A percentile compares a stretch with the other conserved stretches of the same genome.
Conservation (phyloP, 2,329 filamentous ascomycete genomes). For the Fusarium irregulare region DNA sequence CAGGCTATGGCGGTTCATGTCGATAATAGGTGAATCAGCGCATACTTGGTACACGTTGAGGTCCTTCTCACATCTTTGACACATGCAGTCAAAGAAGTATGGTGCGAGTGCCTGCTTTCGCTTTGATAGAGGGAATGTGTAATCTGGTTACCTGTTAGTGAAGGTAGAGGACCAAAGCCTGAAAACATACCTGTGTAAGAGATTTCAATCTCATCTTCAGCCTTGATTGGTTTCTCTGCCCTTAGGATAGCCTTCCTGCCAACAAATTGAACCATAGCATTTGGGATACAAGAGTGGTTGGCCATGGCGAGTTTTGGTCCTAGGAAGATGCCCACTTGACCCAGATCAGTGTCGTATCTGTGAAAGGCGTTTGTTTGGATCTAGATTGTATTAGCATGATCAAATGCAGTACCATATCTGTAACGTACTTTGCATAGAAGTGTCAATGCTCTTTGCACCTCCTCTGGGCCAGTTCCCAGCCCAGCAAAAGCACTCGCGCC, state of each 20-base stretch:
- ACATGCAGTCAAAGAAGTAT: slow-evolving; percentile 66
- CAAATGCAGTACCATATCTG: accelerated
- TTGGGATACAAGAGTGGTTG: slow-evolving; percentile 72
- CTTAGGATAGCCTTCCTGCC: slow-evolving; percentile 63
- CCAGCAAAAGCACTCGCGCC: slow-evolving; percentile 57
- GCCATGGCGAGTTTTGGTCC: slow-evolving; percentile 67
- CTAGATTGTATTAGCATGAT: slow-evolving; percentile 49
- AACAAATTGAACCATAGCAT: slow-evolving; percentile 67
- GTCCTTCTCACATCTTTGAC: slow-evolving; percentile 61
- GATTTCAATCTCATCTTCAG: slow-evolving; percentile 68
- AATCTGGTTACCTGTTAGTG: slow-evolving; percentile 53
- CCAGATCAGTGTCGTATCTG: slow-evolving; percentile 63
- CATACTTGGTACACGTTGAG: slow-evolving; percentile 66
- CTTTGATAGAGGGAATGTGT: slow-evolving; percentile 57
- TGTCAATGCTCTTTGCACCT: slow-evolving; percentile 56
- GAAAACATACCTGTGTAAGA: slow-evolving; percentile 66
- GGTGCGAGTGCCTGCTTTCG: slow-evolving; percentile 57
- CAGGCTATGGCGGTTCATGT: slow-evolving; percentile 60
- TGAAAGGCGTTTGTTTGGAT: slow-evolving; percentile 73
- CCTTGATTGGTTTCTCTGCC: slow-evolving; percentile 60
- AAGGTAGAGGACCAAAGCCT: background rate
- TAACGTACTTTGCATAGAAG: slow-evolving; percentile 65
- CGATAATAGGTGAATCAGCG: slow-evolving; percentile 53
- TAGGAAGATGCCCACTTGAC: slow-evolving; percentile 65
- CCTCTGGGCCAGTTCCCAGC: slow-evolving; percentile 50